Evolutionary conservation across 805 yeast species (phyloP).

Genomic region (Candida sithepensis): DNA sequence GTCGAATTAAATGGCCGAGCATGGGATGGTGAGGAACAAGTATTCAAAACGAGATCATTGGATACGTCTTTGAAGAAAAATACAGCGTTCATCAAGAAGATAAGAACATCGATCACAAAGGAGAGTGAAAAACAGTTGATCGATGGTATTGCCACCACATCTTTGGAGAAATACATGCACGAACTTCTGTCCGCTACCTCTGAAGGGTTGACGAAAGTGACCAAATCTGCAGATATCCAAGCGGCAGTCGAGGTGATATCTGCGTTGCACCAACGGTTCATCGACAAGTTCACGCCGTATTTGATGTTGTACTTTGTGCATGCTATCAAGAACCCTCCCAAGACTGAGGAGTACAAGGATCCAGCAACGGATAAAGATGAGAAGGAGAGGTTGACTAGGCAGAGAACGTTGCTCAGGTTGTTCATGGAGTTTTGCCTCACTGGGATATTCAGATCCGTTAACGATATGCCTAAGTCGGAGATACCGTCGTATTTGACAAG

Average conservation of each 20-base stretch:
- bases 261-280: conserved; percentile 75
- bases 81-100: conserved; percentile 70
- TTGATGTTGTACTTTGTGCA: conserved; percentile 41
- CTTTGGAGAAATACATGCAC: conserved; percentile 69
- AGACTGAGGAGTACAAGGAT: conserved; percentile 19
- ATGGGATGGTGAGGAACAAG: conserved; percentile 48
- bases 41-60: conserved; percentile 31
- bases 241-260: conserved; percentile 68
- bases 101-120: conserved; percentile 52
- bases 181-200: conserved; percentile 62
- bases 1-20: conserved; percentile 41
- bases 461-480: conserved; percentile 38
- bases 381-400: conserved; percentile 35
- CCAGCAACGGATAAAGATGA: conserved; percentile 41
- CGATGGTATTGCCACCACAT: conserved; percentile 57
- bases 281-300: conserved; percentile 45
- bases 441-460: conserved; percentile 49
- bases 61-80: conserved; percentile 83
- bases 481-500: conserved; percentile 41
- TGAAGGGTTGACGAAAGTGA: conserved; percentile 56
- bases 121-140: conserved; percentile 48
- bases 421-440: conserved; percentile 55
- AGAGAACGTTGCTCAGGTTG: conserved; percentile 46
- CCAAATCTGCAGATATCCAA: conserved; percentile 51
- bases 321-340: conserved; percentile 35